Percentiles rank a stretch among this genome's conserved stretches.
Evolutionary conservation across 306 rosid genomes (phyloP).

Genomic region (Quercus gilva): DNA sequence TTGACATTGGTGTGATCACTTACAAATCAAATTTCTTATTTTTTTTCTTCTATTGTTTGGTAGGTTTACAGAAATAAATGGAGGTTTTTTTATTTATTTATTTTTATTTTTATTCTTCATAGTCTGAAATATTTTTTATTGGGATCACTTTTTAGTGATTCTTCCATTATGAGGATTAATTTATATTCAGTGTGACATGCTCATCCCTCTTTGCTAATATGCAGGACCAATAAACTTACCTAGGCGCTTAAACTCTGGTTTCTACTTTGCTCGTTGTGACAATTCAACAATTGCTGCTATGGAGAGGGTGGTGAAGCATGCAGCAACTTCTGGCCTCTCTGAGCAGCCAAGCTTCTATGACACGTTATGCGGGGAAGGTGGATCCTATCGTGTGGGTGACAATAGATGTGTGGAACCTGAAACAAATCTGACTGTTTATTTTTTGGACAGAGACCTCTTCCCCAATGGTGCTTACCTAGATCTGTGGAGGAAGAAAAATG

Average conservation of each 20-base stretch:
- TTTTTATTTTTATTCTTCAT: not conserved
- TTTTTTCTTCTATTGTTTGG: not conserved
- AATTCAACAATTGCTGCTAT: slow-evolving; percentile 70
- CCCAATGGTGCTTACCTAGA: slow-evolving; percentile 87
- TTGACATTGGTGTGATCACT: no score
- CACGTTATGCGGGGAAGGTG: slow-evolving; percentile 73
- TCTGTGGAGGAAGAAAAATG: slow-evolving; percentile 58
- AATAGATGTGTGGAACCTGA: slow-evolving; percentile 69
- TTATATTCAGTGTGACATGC: not conserved
- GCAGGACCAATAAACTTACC: slow-evolving; percentile 83
- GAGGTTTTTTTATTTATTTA: not conserved
- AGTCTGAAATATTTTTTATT: not conserved
- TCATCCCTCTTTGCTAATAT: not conserved
- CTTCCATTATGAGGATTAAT: not conserved
- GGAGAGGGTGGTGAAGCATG: slow-evolving; percentile 85
- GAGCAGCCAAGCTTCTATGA: slow-evolving; percentile 99
- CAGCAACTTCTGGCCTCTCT: slow-evolving; percentile 76
- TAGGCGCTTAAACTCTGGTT: slow-evolving; percentile 96
- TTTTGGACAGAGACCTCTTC: slow-evolving; percentile 80
- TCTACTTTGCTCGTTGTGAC: slow-evolving; percentile 82
- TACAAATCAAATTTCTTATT: no score
- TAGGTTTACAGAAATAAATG: not conserved
- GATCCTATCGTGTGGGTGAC: slow-evolving; percentile 60
- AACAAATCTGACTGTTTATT: slow-evolving; percentile 72
- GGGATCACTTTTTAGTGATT: not conserved